Percentiles rank a stretch among this genome's conserved stretches.
These are phyloP conservation scores for Macrophomina phaseolina DNA, from an alignment of 2,329 filamentous ascomycete species.

Conservation along the genomic window DNA sequence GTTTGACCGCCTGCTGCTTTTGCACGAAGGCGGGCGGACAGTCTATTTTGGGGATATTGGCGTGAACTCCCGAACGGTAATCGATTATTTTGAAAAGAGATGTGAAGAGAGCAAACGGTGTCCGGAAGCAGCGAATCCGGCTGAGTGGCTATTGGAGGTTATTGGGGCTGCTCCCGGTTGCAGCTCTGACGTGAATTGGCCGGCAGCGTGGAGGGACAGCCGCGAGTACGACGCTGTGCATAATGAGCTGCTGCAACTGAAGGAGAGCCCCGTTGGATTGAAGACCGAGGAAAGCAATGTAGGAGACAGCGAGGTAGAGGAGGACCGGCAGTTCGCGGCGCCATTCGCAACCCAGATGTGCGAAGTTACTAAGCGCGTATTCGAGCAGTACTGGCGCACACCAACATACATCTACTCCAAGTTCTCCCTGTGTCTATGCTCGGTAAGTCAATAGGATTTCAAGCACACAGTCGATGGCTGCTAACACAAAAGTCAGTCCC, in stretches of 20 bases:
- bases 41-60: slow-evolving; percentile 86
- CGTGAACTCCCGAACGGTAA: slow-evolving; percentile 69
- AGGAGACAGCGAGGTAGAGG: not conserved
- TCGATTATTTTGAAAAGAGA: slow-evolving; percentile 59
- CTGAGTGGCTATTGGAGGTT: slow-evolving; percentile 71
- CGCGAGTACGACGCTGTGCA: slow-evolving; percentile 36
- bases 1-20: slow-evolving; percentile 81
- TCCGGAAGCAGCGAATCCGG: slow-evolving; percentile 61
- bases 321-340: slow-evolving; percentile 30
- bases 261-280: slow-evolving; percentile 27
- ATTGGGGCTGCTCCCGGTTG: slow-evolving; percentile 35
- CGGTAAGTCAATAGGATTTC: slow-evolving; percentile 19
- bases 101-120: slow-evolving; percentile 1
- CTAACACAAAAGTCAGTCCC: slow-evolving; percentile 31
- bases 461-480: slow-evolving; percentile 29
- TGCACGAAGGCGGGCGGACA: slow-evolving; percentile 75
- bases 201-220: slow-evolving; percentile 29
- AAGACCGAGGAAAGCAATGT: not conserved
- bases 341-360: slow-evolving; percentile 30
- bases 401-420: slow-evolving; percentile 34
- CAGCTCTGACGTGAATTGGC: slow-evolving; percentile 30
- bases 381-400: slow-evolving; percentile 33
- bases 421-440: slow-evolving; percentile 24
- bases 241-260: slow-evolving; percentile 45
- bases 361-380: slow-evolving; percentile 29